Evolutionary conservation across 73 alveolate species (phyloP).

Genomic region (Paramecium primaurelia): DNA sequence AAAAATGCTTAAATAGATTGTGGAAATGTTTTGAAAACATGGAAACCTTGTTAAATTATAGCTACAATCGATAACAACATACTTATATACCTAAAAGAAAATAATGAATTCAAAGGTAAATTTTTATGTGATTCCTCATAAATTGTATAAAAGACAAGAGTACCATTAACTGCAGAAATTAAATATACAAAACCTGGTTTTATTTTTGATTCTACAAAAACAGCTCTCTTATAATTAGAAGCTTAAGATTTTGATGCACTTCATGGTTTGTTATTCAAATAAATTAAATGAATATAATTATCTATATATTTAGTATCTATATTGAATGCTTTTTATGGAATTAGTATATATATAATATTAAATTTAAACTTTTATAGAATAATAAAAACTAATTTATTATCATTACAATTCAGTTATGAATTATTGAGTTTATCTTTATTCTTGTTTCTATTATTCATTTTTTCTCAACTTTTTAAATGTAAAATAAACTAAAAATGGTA

Average conservation of each 20-base stretch:
- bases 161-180: conserved; percentile 32
- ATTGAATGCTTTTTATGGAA: neutral
- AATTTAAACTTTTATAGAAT: neutral
- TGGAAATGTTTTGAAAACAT: neutral
- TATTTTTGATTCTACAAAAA: neutral
- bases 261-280: conserved; percentile 2
- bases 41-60: neutral
- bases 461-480: neutral
- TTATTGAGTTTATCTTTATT: neutral
- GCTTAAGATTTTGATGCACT: conserved; percentile 14
- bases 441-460: neutral
- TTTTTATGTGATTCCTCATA: neutral
- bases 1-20: conserved; percentile 11
- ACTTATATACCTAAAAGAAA: neutral
- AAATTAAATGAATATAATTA: neutral
- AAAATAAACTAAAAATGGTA: neutral
- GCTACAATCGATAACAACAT: conserved; percentile 3
- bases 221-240: neutral
- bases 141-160: neutral
- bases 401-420: neutral
- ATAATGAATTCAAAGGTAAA: neutral
- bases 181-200: neutral
- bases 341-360: neutral
- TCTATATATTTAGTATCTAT: neutral
- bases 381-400: neutral